A percentile compares a stretch with the other conserved stretches of the same genome.
Evolutionary conservation across 2,329 filamentous ascomycete species (phyloP).

Genomic region (Bimuria novae-zelandiae): DNA sequence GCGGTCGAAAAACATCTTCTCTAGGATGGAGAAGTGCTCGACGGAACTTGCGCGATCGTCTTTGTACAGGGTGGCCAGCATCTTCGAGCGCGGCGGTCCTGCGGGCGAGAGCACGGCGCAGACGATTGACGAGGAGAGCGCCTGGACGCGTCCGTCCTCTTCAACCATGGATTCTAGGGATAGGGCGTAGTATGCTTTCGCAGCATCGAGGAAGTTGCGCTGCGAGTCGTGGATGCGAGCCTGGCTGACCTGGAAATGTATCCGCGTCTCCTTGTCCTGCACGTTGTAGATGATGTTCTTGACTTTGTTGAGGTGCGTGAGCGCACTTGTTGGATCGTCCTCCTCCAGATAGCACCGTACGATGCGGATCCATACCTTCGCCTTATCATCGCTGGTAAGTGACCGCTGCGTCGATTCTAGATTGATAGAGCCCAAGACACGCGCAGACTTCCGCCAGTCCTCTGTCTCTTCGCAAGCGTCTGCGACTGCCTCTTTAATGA

Average conservation of each 20-base stretch:
- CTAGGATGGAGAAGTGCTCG: slow-evolving; percentile 83
- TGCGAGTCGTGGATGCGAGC: slow-evolving; percentile 92
- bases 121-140: slow-evolving; percentile 83
- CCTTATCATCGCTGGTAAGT: slow-evolving; percentile 80
- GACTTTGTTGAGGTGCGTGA: slow-evolving; percentile 89
- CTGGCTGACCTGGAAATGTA: slow-evolving; percentile 89
- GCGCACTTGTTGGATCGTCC: slow-evolving; percentile 84
- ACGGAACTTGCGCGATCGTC: slow-evolving; percentile 80
- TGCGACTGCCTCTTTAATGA: slow-evolving; percentile 79
- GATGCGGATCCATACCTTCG: slow-evolving; percentile 88
- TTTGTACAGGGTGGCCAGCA: slow-evolving; percentile 85
- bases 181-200: slow-evolving; percentile 85
- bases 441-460: slow-evolving; percentile 78
- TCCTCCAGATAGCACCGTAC: slow-evolving; percentile 93
- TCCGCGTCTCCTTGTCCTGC: slow-evolving; percentile 70
- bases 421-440: slow-evolving; percentile 78
- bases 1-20: slow-evolving; percentile 96
- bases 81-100: slow-evolving; percentile 79
- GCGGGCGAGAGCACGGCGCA: slow-evolving; percentile 93
- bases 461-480: slow-evolving; percentile 82
- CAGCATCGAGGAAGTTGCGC: slow-evolving; percentile 85
- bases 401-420: slow-evolving; percentile 87
- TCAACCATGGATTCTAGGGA: slow-evolving; percentile 78
- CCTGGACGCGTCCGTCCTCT: slow-evolving; percentile 83
- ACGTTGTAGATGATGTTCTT: slow-evolving; percentile 89